Evolutionary conservation across 495 filamentous ascomycete species (phyloP), one percentile per base, ranked within the genome.

Genomic region (Penicillium pulvis): DNA sequence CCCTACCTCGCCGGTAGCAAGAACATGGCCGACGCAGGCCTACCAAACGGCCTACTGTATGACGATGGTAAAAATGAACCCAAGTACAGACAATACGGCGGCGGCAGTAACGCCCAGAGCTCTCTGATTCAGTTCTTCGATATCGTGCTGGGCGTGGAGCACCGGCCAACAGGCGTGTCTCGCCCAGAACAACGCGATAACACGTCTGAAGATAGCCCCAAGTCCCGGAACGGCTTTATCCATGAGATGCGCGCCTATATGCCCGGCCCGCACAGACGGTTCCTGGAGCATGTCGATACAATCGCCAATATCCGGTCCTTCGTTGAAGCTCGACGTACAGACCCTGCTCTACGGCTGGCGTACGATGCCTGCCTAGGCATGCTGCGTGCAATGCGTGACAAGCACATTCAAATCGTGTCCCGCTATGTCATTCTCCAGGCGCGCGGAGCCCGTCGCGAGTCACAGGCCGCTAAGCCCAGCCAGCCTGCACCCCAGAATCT

Each of bases 211-310:
- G 59, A 55, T 36, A 39, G 44, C n/a, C 35, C 52, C 53, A 61
- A 60, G 59, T 33, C 63, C 57, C 83, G 85, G 24, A 85, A 97
- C 75, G 92, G 91, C 62, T 98, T 98, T 80, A 91, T 98, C 68
- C 85, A 89, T 64, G 94, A 97, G 55, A 98, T 98, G 94, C 90
- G 92, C 50, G 82, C 78, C 3, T 98, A 98, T 76, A 98, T 98
- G 94, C 94, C 94, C 5, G 92, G 92, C 2, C 83, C 90, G 0
- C 94, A 98, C 66, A 88, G 91, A 1, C 87, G 89, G 17, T 98
- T 98, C 75, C 79, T 98, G 1, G 81, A 90, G 53, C 87, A 93
- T 51, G 85, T 97, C 20, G 82, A 84, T 44, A 76, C 75, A 1
- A 90, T 97, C 10, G 87, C 93, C 52, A 98, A 99, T 65, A 90